Conservation (phyloP, 306 rosid species). For the Inga leiocalycina region DNA sequence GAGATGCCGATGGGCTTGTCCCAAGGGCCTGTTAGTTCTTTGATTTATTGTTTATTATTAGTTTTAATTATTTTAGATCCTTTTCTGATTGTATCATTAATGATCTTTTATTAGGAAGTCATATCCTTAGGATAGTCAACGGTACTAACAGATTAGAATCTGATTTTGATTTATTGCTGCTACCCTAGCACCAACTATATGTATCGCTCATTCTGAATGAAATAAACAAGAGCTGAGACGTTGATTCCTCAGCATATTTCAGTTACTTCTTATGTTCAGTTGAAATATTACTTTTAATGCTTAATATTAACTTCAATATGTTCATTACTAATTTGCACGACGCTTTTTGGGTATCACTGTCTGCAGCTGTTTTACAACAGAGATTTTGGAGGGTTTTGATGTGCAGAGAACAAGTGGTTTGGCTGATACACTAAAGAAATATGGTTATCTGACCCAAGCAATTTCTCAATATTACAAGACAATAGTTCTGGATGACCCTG, state of each 20-base stretch:
- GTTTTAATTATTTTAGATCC: too few relatives aligned
- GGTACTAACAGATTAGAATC: not conserved
- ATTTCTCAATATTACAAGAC: slow-evolving; percentile 72
- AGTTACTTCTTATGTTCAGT: slow-evolving; percentile 12
- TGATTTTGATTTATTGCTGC: not conserved
- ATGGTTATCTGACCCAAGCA: slow-evolving; percentile 85
- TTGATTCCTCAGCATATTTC: not conserved
- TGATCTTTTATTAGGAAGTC: too few relatives aligned
- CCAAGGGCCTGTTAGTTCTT: not conserved
- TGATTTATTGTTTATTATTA: not conserved
- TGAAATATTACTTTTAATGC: not conserved
- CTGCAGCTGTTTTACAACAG: slow-evolving; percentile 92
- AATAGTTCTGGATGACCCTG: slow-evolving; percentile 46
- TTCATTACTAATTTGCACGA: slow-evolving; percentile 11
- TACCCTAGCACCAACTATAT: not conserved
- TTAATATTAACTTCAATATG: not conserved
- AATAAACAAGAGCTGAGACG: not conserved
- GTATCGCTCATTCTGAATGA: not conserved
- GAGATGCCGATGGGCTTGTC: not conserved
- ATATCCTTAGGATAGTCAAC: not conserved
- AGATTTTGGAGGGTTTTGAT: slow-evolving; percentile 93
- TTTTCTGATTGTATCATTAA: not conserved
- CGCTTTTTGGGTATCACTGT: slow-evolving; percentile 27
- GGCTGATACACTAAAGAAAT: slow-evolving; percentile 87
- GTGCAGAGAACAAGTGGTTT: slow-evolving; percentile 87